Evolutionary conservation across 768 basidiomycete genomes (phyloP), one percentile per base, ranked within the genome.

Genomic region (Suillus clintonianus): DNA sequence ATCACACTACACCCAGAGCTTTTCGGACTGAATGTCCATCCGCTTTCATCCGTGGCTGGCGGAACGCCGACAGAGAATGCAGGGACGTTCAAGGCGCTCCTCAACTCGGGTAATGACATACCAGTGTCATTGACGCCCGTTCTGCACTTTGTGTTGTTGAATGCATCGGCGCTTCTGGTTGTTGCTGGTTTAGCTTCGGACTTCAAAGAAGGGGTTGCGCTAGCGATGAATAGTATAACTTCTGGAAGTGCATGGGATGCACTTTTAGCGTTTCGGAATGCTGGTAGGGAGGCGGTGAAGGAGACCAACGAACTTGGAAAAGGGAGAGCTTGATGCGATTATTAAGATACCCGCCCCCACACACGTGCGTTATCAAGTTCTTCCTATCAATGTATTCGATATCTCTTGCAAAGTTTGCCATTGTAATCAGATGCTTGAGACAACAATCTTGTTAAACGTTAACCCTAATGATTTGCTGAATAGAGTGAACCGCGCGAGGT

Each of bases 71-170:
- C 78, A 39, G 91, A 94, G 66, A 99, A 99, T 72, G 91, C 96
- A 4, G 82, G 78, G 65, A 89, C 87, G 10, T 88, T 97, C 76
- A 83, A 78, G 66, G 69, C 74, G 39, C 77, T 97, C 70, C 80
- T 98, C 32, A 82, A 78, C 2, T 85, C 85, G 1, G 87, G 86
- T 0, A 75, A 78, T 4, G 72, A 82, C 24, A 79, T 88, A 19
- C 87, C 89, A 0, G 78, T 79, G 60, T 76, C 76, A 4, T 73
- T 94, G 63, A 80, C 78, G 15, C 84, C 95, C 0, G 83, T 97
- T 42, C 76, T 88, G 55, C 89, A 97, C 71, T 98, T 95, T 72
- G 93, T 98, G 64, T 77, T 95, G 63, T 79, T 99, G 78, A 98
- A 99, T 70, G 86, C 96, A 3, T 89, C 95, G 6, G 96, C 95